phyloP scores from a whole-genome alignment of 1,139 yeast species.

The Scheffersomyces quercinus region DNA sequence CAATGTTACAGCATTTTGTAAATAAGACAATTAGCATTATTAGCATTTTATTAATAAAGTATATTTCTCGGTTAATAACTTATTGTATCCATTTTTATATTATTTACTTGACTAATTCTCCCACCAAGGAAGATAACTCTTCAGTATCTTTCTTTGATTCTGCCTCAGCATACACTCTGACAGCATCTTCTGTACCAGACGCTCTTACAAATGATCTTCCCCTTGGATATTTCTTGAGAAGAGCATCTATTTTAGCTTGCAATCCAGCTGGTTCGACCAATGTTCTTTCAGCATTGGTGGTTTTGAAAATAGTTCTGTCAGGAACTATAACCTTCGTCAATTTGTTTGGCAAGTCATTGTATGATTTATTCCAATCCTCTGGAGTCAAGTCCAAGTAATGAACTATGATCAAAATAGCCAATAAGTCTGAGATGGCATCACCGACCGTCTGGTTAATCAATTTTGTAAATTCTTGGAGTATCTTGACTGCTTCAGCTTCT shows the following conservation, averaged over 20 bases:
- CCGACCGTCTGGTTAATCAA: slow-evolving; percentile 96
- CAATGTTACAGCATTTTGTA: too few species aligned
- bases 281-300: slow-evolving; percentile 89
- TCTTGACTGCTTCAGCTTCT: slow-evolving; percentile 47
- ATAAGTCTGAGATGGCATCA: slow-evolving; percentile 88
- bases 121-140: slow-evolving; percentile 33
- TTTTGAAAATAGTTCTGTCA: slow-evolving; percentile 75
- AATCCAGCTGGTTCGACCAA: slow-evolving; percentile 76
- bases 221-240: slow-evolving; percentile 54
- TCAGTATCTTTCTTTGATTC: slow-evolving; percentile 38
- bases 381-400: slow-evolving; percentile 58
- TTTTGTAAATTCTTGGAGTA: slow-evolving; percentile 58
- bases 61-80: not conserved
- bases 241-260: slow-evolving; percentile 68
- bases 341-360: slow-evolving; percentile 84
- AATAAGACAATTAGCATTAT: too few species aligned
- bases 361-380: slow-evolving; percentile 71
- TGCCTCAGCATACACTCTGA: slow-evolving; percentile 93
- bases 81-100: not conserved
- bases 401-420: slow-evolving; percentile 71
- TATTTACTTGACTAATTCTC: slow-evolving; percentile 28
- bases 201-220: slow-evolving; percentile 96
- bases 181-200: slow-evolving; percentile 97
- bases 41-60: not conserved
- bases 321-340: slow-evolving; percentile 79